Conservation (phyloP, 352 stramenopile species). For the Globisporangium takayamanum region DNA sequence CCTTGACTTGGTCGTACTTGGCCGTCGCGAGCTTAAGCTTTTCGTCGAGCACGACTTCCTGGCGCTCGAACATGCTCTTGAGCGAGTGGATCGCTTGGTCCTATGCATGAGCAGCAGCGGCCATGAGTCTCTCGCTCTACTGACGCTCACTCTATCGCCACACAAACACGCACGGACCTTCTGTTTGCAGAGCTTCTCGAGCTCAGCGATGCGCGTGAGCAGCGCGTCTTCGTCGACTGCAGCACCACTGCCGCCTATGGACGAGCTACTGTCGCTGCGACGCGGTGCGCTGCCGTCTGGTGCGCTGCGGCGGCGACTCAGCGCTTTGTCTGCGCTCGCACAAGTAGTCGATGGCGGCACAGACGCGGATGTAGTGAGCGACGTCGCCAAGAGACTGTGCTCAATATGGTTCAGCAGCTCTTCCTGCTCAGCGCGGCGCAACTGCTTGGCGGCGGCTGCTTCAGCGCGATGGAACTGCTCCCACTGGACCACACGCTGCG, state of each 20-base stretch:
- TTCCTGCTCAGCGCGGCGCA: slow-evolving; percentile 42
- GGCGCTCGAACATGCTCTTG: slow-evolving; percentile 58
- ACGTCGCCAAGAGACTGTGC: slow-evolving; percentile 24
- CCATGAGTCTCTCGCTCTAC: background rate
- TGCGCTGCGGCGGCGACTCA: slow-evolving; percentile 10
- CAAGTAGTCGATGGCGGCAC: background rate
- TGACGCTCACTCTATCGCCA: no score
- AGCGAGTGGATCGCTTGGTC: slow-evolving; percentile 62
- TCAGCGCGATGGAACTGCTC: slow-evolving; percentile 49
- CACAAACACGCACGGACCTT: slow-evolving; percentile 33
- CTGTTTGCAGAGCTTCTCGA: slow-evolving; percentile 69
- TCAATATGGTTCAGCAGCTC: slow-evolving; percentile 49
- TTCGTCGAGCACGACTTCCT: slow-evolving; percentile 58
- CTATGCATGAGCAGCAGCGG: slow-evolving; percentile 15
- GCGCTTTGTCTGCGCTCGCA: background rate
- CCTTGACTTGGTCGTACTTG: slow-evolving; percentile 79
- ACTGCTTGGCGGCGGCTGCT: slow-evolving; percentile 22
- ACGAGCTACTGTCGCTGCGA: slow-evolving; percentile 1
- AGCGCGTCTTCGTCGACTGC: slow-evolving; percentile 15
- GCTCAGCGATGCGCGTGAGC: slow-evolving; percentile 39
- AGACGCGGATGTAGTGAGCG: slow-evolving; percentile 21
- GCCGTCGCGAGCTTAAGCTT: slow-evolving; percentile 58
- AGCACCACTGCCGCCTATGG: background rate
- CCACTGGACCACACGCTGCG: slow-evolving; percentile 50
- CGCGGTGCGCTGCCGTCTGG: slow-evolving; percentile 8